These are phyloP conservation scores for Paracoccidioides lutzii DNA, from an alignment of 2,329 filamentous ascomycete species.

Conservation along the genomic window DNA sequence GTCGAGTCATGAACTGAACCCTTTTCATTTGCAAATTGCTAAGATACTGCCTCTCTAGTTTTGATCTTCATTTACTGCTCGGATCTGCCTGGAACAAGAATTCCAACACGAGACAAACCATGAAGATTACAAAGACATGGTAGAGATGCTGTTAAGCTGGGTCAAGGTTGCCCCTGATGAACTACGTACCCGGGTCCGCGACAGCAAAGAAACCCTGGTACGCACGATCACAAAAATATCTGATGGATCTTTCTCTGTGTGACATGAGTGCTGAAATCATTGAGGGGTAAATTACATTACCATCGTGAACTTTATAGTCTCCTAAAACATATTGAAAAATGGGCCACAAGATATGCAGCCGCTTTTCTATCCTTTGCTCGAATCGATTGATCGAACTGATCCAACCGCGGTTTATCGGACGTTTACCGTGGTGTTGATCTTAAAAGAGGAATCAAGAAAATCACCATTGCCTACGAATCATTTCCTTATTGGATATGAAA, in stretches of 20 bases:
- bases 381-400: background rate
- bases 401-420: background rate
- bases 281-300: background rate
- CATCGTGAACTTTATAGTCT: background rate
- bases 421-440: background rate
- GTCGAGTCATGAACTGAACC: background rate
- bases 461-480: background rate
- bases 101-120: background rate
- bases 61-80: background rate
- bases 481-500: background rate
- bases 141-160: background rate
- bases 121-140: background rate
- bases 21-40: background rate
- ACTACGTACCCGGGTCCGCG: too few species aligned
- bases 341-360: background rate
- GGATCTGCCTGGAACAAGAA: background rate
- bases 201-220: background rate
- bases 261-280: background rate
- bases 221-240: background rate
- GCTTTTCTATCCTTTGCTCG: background rate
- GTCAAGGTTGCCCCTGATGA: background rate
- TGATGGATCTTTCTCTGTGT: background rate
- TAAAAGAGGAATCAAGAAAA: background rate
- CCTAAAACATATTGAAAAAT: background rate
- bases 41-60: background rate